A percentile compares a stretch with the other conserved stretches of the same genome.
phyloP scores from a whole-genome alignment of 495 filamentous ascomycete genomes.

The Trichocladium uniseriatum region DNA sequence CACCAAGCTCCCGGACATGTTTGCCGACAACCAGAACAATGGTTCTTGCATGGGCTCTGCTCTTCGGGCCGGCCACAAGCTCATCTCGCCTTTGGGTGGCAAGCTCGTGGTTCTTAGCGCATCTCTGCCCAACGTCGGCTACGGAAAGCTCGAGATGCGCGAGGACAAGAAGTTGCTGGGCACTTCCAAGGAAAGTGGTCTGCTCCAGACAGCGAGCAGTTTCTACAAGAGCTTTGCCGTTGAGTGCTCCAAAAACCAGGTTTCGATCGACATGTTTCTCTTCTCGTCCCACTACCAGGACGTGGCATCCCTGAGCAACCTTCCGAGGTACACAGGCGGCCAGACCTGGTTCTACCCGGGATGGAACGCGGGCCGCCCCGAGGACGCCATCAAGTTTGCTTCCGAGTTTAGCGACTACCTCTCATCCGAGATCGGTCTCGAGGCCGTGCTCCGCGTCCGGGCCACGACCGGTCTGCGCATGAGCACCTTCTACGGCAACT shows the following conservation, averaged over 20 bases:
- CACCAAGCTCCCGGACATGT: constrained; percentile 88
- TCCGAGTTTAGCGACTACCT: constrained; percentile 93
- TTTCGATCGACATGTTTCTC: constrained; percentile 98
- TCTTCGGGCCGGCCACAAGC: constrained; percentile 83
- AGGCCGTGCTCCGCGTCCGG: constrained; percentile 90
- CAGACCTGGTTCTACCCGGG: constrained; percentile 98
- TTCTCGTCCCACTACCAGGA: constrained; percentile 97
- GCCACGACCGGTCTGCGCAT: constrained; percentile 92
- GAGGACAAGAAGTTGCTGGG: constrained; percentile 96
- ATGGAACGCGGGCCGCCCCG: constrained; percentile 85
- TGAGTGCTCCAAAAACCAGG: constrained; percentile 96
- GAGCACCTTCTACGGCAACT: constrained; percentile 98
- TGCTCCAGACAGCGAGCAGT: constrained; percentile 83
- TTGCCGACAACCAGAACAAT: constrained; percentile 80
- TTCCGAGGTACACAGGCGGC: constrained; percentile 91
- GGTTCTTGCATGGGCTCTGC: constrained; percentile 89
- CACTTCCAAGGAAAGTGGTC: constrained; percentile 77
- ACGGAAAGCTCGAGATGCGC: constrained; percentile 83
- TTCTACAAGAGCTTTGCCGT: constrained; percentile 99
- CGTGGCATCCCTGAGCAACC: constrained; percentile 87
- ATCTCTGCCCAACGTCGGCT: constrained; percentile 80
- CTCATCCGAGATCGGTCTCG: constrained; percentile 88
- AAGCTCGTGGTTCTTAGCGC: constrained; percentile 89
- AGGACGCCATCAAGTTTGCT: constrained; percentile 97
- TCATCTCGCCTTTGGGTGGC: constrained; percentile 86